These are phyloP conservation scores for Trichosporon sp. DNA, from an alignment of 1,284 basidiomycete species.

Conservation along the genomic window DNA sequence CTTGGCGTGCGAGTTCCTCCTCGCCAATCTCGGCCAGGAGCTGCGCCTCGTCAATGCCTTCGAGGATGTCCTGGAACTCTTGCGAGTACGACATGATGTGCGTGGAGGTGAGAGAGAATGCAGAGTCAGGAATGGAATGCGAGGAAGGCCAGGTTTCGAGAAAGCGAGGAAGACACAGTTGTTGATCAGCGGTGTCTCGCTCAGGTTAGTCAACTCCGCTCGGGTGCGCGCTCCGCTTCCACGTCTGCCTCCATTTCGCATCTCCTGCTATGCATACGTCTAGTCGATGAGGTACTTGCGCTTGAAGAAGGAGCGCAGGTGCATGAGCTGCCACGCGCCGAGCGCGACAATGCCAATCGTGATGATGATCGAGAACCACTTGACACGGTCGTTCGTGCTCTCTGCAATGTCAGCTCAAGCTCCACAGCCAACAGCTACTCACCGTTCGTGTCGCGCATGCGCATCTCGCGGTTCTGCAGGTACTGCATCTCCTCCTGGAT, in stretches of 20 bases:
- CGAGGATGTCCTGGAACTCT: neutral
- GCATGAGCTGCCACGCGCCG: slow-evolving; percentile 89
- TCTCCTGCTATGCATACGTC: neutral
- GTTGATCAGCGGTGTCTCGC: slow-evolving; percentile 11
- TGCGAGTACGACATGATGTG: neutral
- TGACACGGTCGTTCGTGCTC: slow-evolving; percentile 87
- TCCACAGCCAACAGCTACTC: slow-evolving; percentile 49
- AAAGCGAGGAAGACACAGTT: neutral
- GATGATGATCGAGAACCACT: slow-evolving; percentile 89
- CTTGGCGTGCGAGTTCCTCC: slow-evolving; percentile 11
- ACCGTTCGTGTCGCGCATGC: slow-evolving; percentile 92
- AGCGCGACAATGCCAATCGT: slow-evolving; percentile 76
- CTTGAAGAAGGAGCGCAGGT: slow-evolving; percentile 92
- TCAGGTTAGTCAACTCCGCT: neutral
- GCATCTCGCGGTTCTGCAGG: slow-evolving; percentile 83
- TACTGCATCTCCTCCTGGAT: slow-evolving; percentile 93
- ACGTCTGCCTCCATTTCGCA: neutral
- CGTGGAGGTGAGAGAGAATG: neutral
- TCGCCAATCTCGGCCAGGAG: neutral
- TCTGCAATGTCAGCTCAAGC: slow-evolving; percentile 60
- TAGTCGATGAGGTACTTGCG: slow-evolving; percentile 95
- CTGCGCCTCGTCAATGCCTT: slow-evolving; percentile 4
- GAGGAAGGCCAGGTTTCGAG: neutral
- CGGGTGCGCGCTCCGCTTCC: neutral
- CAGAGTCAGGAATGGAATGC: neutral